Conservation (phyloP, 805 yeast genomes). For the Hagleromyces aurorensis region DNA sequence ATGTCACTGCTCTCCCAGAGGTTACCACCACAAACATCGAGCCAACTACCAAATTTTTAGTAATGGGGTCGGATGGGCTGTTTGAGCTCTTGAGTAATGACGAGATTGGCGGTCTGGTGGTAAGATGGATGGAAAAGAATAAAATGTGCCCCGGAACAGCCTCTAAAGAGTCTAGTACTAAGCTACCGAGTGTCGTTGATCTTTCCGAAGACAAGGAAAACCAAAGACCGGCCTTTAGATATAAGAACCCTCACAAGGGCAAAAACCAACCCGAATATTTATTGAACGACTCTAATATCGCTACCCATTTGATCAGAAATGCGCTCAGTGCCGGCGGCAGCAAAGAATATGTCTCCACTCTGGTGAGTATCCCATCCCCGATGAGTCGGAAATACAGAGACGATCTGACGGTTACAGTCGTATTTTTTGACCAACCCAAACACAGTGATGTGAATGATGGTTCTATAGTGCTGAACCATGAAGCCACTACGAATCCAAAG, state of each 20-base stretch:
- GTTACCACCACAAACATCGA: slow-evolving; percentile 71
- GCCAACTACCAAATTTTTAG: slow-evolving; percentile 72
- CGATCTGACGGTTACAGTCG: slow-evolving; percentile 92
- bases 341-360: slow-evolving; percentile 78
- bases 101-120: slow-evolving; percentile 87
- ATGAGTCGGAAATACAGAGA: slow-evolving; percentile 88
- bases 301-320: slow-evolving; percentile 89
- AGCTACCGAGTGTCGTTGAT: slow-evolving; percentile 57
- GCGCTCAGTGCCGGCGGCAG: slow-evolving; percentile 87
- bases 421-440: slow-evolving; percentile 64
- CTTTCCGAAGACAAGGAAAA: slow-evolving; percentile 47
- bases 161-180: slow-evolving; percentile 15
- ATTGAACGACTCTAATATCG: slow-evolving; percentile 77
- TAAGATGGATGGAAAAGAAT: slow-evolving; percentile 85
- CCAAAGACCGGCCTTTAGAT: slow-evolving; percentile 69
- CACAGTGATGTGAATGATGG: slow-evolving; percentile 25
- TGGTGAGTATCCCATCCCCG: slow-evolving; percentile 87
- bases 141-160: slow-evolving; percentile 28
- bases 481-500: slow-evolving; percentile 23
- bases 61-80: slow-evolving; percentile 89
- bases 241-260: slow-evolving; percentile 31
- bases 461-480: slow-evolving; percentile 16
- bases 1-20: slow-evolving; percentile 95
- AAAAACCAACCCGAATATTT: slow-evolving; percentile 36
- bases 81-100: slow-evolving; percentile 88